phyloP scores from a whole-genome alignment of 2,329 filamentous ascomycete genomes.

The Cercospora berteroae region DNA sequence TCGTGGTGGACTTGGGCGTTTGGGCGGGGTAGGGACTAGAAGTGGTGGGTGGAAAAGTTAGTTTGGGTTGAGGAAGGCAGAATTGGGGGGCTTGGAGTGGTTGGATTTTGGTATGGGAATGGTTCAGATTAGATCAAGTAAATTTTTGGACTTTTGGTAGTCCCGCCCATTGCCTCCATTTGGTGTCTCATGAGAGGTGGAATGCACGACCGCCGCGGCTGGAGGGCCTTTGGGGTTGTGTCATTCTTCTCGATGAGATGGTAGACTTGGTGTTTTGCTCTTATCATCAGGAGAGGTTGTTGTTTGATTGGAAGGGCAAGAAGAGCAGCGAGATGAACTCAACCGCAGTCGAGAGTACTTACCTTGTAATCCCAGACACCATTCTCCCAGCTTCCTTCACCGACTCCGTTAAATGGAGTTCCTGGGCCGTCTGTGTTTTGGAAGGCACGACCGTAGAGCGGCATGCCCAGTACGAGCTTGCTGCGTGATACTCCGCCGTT shows the following conservation, averaged over 20 bases:
- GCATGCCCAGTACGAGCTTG: conserved; percentile 89
- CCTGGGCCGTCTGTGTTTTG: conserved; percentile 74
- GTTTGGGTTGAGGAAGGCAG: neutral
- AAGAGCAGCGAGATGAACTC: neutral
- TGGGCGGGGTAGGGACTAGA: conserved; percentile 62
- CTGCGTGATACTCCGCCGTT: conserved; percentile 56
- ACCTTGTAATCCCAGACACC: conserved; percentile 85
- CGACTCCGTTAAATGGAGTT: conserved; percentile 65
- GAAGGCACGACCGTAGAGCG: conserved; percentile 86
- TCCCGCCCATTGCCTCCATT: conserved; percentile 21
- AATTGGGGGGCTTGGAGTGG: neutral
- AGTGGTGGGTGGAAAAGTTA: conserved; percentile 1
- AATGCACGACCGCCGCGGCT: conserved; percentile 20
- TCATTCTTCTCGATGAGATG: conserved; percentile 8
- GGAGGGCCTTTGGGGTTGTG: conserved; percentile 17
- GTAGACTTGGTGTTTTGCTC: conserved; percentile 25
- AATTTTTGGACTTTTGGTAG: conserved; percentile 18
- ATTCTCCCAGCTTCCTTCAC: conserved; percentile 77
- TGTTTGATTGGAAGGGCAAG: neutral
- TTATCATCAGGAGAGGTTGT: conserved; percentile 43
- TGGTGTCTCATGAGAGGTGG: conserved; percentile 1
- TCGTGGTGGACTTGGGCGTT: conserved; percentile 67
- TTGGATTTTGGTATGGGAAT: neutral
- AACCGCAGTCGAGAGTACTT: conserved; percentile 9
- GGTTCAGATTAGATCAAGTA: conserved; percentile 45